phyloP scores from a whole-genome alignment of 371 early-diverging fungal species.

The Capniomyces stellatus region DNA sequence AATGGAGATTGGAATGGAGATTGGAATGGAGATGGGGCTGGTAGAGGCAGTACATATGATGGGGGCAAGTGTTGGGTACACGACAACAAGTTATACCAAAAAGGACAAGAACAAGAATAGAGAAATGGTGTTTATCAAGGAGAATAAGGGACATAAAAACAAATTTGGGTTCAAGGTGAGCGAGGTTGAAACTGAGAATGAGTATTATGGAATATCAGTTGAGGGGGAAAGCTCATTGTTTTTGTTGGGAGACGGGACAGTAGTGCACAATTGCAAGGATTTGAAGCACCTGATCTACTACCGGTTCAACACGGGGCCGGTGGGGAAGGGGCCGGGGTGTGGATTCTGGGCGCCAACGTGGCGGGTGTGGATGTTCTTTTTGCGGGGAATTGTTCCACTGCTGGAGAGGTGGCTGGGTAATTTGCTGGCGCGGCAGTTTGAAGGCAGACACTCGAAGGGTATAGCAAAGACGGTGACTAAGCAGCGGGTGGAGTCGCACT shows the following conservation, averaged over 20 bases:
- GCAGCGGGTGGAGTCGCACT: slow-evolving; percentile 96
- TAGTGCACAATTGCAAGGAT: slow-evolving; percentile 69
- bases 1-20: too few relatives aligned
- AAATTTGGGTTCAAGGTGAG: not conserved
- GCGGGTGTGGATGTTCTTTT: slow-evolving; percentile 98
- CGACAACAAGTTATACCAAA: too few relatives aligned
- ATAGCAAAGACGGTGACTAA: slow-evolving; percentile 97
- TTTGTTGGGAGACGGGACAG: slow-evolving; percentile 21
- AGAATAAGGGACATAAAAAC: not conserved
- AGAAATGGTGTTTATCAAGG: not conserved
- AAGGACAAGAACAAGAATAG: not conserved
- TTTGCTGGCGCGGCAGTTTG: slow-evolving; percentile 94
- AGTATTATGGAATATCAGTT: slow-evolving; percentile 26
- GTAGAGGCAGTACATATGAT: too few relatives aligned
- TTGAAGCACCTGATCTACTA: slow-evolving; percentile 88
- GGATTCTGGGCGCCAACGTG: slow-evolving; percentile 99
- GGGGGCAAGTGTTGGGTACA: too few relatives aligned
- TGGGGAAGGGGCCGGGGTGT: slow-evolving; percentile 93
- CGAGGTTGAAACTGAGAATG: not conserved
- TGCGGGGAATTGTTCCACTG: slow-evolving; percentile 94
- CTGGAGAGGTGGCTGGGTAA: slow-evolving; percentile 97
- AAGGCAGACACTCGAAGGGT: slow-evolving; percentile 93
- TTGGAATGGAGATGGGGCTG: too few relatives aligned
- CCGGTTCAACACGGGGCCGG: slow-evolving; percentile 90
- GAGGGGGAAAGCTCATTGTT: slow-evolving; percentile 19